Conservation (phyloP, 257 asterid species). For the Solanum megistacrolobum region DNA sequence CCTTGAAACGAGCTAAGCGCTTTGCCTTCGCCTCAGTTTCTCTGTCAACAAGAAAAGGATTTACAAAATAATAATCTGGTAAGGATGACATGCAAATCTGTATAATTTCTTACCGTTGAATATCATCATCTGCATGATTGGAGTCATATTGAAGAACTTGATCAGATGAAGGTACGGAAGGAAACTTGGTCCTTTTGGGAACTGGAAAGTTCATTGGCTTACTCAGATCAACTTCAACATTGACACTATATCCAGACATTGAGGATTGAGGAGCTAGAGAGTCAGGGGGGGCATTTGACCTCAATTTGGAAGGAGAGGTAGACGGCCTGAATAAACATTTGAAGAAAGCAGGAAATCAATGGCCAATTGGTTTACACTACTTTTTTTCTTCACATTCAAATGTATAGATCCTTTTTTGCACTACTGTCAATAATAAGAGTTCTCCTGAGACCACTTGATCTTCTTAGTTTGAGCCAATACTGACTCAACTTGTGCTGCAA, state of each 20-base stretch:
- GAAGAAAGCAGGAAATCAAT: not conserved
- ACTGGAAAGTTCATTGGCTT: slow-evolving; percentile 35
- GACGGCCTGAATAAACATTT: slow-evolving; percentile 16
- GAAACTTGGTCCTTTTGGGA: slow-evolving; percentile 63
- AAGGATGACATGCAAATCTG: not conserved
- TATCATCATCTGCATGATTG: slow-evolving; percentile 34
- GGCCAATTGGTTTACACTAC: not conserved
- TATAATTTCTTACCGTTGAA: slow-evolving; percentile 41
- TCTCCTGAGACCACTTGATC: not conserved
- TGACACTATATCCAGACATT: slow-evolving; percentile 16
- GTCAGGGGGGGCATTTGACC: slow-evolving; percentile 25
- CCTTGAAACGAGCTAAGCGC: slow-evolving; percentile 83
- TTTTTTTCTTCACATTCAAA: not conserved
- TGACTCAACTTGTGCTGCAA: not conserved
- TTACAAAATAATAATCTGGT: not conserved
- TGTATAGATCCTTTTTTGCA: not conserved
- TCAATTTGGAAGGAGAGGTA: slow-evolving; percentile 30
- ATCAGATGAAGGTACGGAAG: slow-evolving; percentile 37
- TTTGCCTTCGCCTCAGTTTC: slow-evolving; percentile 84
- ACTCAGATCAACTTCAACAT: slow-evolving; percentile 27
- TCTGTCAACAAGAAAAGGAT: slow-evolving; percentile 28
- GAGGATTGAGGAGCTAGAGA: slow-evolving; percentile 37
- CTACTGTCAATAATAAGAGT: not conserved
- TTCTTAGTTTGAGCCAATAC: not conserved
- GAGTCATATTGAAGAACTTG: slow-evolving; percentile 32